Evolutionary conservation across 495 filamentous ascomycete genomes (phyloP).

Genomic region (Cetradonia linearis): DNA sequence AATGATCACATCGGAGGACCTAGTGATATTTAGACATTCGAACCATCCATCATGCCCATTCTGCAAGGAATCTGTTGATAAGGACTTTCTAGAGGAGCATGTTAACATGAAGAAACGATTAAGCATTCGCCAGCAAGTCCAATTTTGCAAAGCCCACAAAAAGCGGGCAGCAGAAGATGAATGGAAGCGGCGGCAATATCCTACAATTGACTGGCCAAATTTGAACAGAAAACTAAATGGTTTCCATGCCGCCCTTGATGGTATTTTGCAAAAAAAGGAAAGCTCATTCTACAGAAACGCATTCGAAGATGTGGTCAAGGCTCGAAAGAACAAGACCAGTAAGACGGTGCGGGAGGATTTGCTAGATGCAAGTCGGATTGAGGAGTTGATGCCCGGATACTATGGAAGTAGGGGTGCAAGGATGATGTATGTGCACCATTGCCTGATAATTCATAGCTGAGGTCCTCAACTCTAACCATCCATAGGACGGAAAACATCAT

Average conservation of each 20-base stretch:
- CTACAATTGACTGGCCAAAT: conserved; percentile 62
- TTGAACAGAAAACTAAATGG: conserved; percentile 53
- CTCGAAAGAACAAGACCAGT: conserved; percentile 42
- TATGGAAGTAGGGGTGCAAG: conserved; percentile 73
- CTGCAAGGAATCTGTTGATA: conserved; percentile 52
- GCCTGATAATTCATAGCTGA: background rate
- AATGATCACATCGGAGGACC: conserved; percentile 8
- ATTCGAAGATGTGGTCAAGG: conserved; percentile 44
- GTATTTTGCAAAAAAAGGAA: conserved; percentile 46
- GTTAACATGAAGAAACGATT: conserved; percentile 36
- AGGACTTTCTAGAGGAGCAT: conserved; percentile 39
- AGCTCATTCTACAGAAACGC: conserved; percentile 52
- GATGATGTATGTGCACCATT: conserved; percentile 41
- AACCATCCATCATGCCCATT: conserved; percentile 48
- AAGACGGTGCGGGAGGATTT: conserved; percentile 47
- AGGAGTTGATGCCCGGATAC: conserved; percentile 59
- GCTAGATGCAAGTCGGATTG: conserved; percentile 30
- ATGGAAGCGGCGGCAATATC: conserved; percentile 61
- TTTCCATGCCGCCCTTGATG: conserved; percentile 46
- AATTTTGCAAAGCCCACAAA: conserved; percentile 67
- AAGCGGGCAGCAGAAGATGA: conserved; percentile 43
- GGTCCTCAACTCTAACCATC: conserved; percentile 6
- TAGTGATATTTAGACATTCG: background rate
- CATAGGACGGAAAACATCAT: conserved; percentile 54
- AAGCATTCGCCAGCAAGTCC: conserved; percentile 49